These are phyloP conservation scores for Sporothrix phasma DNA, from an alignment of 2,329 filamentous ascomycete species.

Conservation along the genomic window DNA sequence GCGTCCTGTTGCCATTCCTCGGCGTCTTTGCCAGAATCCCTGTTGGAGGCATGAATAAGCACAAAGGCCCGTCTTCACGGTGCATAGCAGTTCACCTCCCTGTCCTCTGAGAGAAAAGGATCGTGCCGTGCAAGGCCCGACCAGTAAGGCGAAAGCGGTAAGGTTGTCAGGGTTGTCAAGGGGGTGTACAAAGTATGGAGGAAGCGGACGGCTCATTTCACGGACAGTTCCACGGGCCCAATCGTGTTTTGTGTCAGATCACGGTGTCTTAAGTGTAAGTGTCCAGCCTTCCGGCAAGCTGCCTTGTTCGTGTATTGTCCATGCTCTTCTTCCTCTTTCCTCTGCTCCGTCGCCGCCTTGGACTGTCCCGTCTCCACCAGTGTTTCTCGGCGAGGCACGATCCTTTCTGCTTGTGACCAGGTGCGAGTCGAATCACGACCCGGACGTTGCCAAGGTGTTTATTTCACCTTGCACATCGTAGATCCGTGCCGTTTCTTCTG, in stretches of 20 bases:
- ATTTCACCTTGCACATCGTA: too few relatives aligned
- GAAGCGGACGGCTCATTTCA: slow-evolving; percentile 7
- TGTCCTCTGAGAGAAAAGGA: not conserved
- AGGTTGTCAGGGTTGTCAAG: too few relatives aligned
- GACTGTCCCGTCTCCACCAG: slow-evolving; percentile 1
- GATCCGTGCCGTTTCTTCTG: not conserved
- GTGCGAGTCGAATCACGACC: not conserved
- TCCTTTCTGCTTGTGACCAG: not conserved
- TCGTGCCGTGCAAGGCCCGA: not conserved
- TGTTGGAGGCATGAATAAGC: too few relatives aligned
- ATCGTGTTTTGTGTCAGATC: slow-evolving; percentile 11
- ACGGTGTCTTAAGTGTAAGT: not conserved
- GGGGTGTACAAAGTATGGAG: not conserved
- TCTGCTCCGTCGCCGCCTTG: not conserved
- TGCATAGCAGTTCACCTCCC: too few relatives aligned
- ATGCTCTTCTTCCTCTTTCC: not conserved
- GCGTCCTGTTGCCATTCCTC: not conserved
- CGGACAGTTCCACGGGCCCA: slow-evolving; percentile 4
- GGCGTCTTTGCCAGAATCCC: not conserved
- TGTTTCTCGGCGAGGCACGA: not conserved
- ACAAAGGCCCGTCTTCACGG: not conserved
- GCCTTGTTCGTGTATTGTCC: too few relatives aligned
- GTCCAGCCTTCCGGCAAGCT: too few relatives aligned
- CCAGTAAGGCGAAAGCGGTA: not conserved
- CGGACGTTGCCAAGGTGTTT: not conserved